These are phyloP conservation scores for Penicillium sp. DNA, from an alignment of 2,329 filamentous ascomycete species.

Conservation along the genomic window DNA sequence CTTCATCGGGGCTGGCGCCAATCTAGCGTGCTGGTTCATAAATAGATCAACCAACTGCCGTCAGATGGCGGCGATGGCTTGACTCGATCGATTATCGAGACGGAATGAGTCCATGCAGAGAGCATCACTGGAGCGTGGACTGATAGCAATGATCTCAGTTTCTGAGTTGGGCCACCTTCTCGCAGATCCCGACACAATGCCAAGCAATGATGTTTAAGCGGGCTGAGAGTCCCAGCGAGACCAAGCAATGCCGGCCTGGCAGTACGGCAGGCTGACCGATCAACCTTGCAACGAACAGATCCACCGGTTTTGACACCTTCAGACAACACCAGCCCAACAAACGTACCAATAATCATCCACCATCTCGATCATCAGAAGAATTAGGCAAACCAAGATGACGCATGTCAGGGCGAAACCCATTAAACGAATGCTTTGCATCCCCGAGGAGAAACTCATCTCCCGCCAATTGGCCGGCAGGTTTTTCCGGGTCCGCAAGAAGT, in stretches of 20 bases:
- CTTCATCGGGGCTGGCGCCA: not conserved
- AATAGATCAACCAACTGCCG: too few relatives aligned
- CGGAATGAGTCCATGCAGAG: not conserved
- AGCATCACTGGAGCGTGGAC: not conserved
- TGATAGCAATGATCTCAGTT: too few relatives aligned
- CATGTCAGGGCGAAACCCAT: not conserved
- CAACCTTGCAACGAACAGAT: not conserved
- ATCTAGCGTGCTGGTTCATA: not conserved
- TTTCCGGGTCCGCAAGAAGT: conserved; percentile 10
- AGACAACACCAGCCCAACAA: not conserved
- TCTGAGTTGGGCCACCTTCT: not conserved
- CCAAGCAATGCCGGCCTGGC: not conserved
- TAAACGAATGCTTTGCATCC: not conserved
- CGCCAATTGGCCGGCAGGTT: conserved; percentile 22
- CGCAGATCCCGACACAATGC: not conserved
- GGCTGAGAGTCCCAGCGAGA: not conserved
- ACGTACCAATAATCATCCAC: not conserved
- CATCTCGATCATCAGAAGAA: not conserved
- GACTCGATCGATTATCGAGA: not conserved
- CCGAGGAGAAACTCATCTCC: not conserved
- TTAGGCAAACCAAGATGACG: not conserved
- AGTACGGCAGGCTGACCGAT: not conserved
- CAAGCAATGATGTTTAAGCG: not conserved
- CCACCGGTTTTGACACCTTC: not conserved
- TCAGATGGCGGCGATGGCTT: not conserved